Base-by-base conservation (phyloP, 345 rosid genomes). In the Salix udensis region DNA sequence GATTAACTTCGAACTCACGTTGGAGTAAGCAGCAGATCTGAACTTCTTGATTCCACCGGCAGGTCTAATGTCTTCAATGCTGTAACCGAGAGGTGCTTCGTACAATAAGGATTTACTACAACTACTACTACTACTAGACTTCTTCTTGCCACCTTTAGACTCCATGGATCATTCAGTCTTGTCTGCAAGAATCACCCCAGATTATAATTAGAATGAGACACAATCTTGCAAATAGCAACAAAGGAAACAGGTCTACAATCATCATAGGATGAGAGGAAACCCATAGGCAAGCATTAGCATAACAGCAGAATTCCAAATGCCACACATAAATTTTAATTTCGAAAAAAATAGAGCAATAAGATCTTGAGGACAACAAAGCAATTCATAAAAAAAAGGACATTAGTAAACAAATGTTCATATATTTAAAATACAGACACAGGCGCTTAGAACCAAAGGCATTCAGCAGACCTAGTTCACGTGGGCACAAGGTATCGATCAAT, bases 11-110 rank as follows among this genome's bases (percentile, higher is more conserved):
- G 52, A 28, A 69, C 84, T 81, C 62, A 81, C 84, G 84, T 81
- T 81, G 64, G 80, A 81, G 72, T 81, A 81, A 3, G 84, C 84
- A 77, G 84, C 84, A 77, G 84, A 77, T 77, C 78, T 52, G 81
- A 81, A 81, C 39, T 81, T 81, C 80, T 81, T 81, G 74, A 81
- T 76, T 76, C 80, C 83, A 72, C 83, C 83, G 58, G 68, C 65
- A 23, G 83, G 83, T 46, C 83, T 65, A 5, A 81, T 37, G 77
- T 81, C 83, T 81, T 81, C 83, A 68, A 81, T 81, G 80, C 83
- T 81, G 73, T 81, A 81, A 48, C 83, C 83, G 4, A 81, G 77
- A 24, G 83, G 83, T 68, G 80, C 83, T 81, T 81, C 83, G 77
- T 81, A 81, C 31, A 62, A 73, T 50, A 74, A 64, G 26, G 76